Evolutionary conservation across 495 filamentous ascomycete species (phyloP).

Genomic region (Neurospora hispaniola): DNA sequence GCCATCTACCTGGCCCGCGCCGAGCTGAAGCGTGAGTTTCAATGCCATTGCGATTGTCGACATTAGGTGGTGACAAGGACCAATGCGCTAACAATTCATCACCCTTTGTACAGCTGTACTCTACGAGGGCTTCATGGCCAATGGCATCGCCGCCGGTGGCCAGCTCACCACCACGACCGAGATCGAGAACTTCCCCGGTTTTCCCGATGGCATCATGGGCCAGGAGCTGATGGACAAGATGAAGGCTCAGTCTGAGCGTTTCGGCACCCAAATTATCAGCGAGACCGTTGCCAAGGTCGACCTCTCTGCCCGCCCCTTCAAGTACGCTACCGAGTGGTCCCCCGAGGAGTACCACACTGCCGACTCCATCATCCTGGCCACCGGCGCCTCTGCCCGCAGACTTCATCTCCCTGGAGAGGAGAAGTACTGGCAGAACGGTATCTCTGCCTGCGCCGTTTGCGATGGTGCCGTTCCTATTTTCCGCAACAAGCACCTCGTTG

Average conservation of each 20-base stretch:
- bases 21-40: conserved; percentile 57
- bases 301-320: conserved; percentile 75
- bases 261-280: conserved; percentile 82
- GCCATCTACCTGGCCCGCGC: conserved; percentile 92
- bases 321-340: conserved; percentile 74
- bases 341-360: conserved; percentile 74
- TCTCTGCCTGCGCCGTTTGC: conserved; percentile 94
- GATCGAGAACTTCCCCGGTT: conserved; percentile 95
- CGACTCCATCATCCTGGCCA: conserved; percentile 87
- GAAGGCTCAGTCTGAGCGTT: conserved; percentile 81
- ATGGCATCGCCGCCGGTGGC: conserved; percentile 90
- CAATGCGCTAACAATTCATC: conserved; percentile 3
- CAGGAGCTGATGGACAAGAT: conserved; percentile 86
- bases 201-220: conserved; percentile 79
- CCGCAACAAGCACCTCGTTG: conserved; percentile 85
- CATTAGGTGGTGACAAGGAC: neutral
- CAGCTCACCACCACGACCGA: conserved; percentile 98
- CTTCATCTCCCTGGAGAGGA: conserved; percentile 81
- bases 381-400: conserved; percentile 81
- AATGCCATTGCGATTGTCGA: neutral
- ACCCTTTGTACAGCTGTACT: conserved; percentile 51
- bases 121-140: conserved; percentile 96
- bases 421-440: conserved; percentile 91
- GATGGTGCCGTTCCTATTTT: conserved; percentile 97
- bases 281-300: conserved; percentile 90